Base-by-base conservation (phyloP, 306 rosid genomes). In the Quercus gilva region DNA sequence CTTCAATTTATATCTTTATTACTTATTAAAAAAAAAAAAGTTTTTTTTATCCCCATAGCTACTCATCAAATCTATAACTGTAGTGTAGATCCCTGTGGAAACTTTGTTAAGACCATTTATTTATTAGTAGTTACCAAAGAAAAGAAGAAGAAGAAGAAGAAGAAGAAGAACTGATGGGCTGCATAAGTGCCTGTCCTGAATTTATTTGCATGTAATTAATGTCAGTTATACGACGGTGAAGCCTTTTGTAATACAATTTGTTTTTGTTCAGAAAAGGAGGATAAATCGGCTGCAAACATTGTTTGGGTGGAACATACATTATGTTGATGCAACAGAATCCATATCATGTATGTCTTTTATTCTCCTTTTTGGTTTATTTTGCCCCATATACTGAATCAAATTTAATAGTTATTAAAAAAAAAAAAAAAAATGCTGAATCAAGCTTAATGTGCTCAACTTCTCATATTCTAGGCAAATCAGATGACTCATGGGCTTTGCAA, bases 231-330 rank as follows among this genome's bases (percentile, higher is more conserved):
- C n/a, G 58, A 41, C 12, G 55, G 55, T 57, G 31, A 76, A 76
- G 79, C 17, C 80, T 80, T 76, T 37, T 7, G 8, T 67, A 6
- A 45, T 77, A 12, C 19, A 33, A 58, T 26, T 77, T 72, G 6
- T 55, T 49, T 65, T 64, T 74, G 78, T 79, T 37, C 94, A 92
- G 98, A 91, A 91, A 84, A 86, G 97, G 73, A 89, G 88, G 91
- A 79, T 92, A 74, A 85, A 56, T 77, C 91, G 95, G 72, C 87
- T 94, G 81, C 90, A 90, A 70, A 85, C 82, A 0, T 53, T 94
- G 82, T 94, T 91, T 81, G 88, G 89, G 71, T 94, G 97, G 98
- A 82, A 85, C 74, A 90, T 94, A 76, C 88, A 90, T 80, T 85
- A 71, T 45, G 80, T 91, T 79, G 94, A 92, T 82, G 88, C 97